Evolutionary conservation across 768 basidiomycete genomes (phyloP).

Genomic region (Amanita jacksonii): DNA sequence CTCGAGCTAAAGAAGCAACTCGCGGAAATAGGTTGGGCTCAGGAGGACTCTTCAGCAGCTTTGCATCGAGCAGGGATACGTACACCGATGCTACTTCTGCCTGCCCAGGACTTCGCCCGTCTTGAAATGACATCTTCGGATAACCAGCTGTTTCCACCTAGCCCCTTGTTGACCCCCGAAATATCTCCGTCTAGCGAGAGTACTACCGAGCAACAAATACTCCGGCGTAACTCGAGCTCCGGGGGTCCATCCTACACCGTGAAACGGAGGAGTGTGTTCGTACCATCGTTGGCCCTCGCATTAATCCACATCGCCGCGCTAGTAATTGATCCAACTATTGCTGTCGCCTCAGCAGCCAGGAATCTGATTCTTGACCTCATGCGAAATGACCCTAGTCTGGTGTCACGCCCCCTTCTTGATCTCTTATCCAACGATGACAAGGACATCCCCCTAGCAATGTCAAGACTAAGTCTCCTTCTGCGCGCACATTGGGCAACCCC

Average conservation of each 20-base stretch:
- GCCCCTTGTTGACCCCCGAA: conserved; percentile 24
- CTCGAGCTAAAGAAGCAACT: conserved; percentile 55
- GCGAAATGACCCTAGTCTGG: conserved; percentile 65
- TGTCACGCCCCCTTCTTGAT: conserved; percentile 55
- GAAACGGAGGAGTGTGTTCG: conserved; percentile 60
- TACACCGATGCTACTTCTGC: conserved; percentile 60
- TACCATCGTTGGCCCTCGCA: conserved; percentile 44
- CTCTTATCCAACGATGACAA: conserved; percentile 41
- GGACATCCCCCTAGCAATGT: conserved; percentile 37
- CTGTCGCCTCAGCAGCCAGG: conserved; percentile 48
- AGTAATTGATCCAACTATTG: conserved; percentile 41
- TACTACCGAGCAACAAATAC: conserved; percentile 24
- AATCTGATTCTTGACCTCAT: conserved; percentile 53
- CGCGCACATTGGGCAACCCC: conserved; percentile 50
- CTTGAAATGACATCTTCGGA: conserved; percentile 27
- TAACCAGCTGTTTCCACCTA: conserved; percentile 20
- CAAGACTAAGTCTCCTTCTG: conserved; percentile 45
- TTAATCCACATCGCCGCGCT: conserved; percentile 47
- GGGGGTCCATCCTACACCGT: conserved; percentile 33
- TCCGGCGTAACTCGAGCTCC: conserved; percentile 49
- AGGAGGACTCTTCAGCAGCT: conserved; percentile 47
- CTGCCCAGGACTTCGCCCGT: conserved; percentile 45
- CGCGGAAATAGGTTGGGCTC: conserved; percentile 67
- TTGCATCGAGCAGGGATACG: conserved; percentile 47
- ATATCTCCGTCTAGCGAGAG: conserved; percentile 15